These are phyloP conservation scores for Echium plantagineum DNA, from an alignment of 257 asterid species.

Conservation along the genomic window DNA sequence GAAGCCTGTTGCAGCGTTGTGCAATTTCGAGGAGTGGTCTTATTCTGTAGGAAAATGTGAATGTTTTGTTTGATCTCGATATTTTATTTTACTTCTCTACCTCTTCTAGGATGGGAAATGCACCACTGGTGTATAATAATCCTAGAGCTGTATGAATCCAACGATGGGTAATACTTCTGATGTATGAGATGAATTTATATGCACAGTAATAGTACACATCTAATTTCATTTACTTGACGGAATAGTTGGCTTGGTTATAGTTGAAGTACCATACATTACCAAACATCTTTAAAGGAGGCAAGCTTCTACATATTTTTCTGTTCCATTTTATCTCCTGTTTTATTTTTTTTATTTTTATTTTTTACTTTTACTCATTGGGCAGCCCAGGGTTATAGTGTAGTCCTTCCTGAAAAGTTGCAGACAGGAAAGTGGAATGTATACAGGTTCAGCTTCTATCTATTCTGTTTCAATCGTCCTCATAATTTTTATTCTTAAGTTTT, in stretches of 20 bases:
- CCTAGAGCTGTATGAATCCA: too few relatives aligned
- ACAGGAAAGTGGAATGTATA: conserved; percentile 95
- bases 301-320: background rate
- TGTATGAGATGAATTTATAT: background rate
- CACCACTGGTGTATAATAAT: too few relatives aligned
- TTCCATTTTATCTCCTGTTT: background rate
- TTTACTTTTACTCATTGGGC: conserved; percentile 19
- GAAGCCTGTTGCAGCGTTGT: too few relatives aligned
- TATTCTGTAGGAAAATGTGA: too few relatives aligned
- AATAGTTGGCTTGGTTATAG: background rate
- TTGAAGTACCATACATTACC: too few relatives aligned
- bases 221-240: background rate
- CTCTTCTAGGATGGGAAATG: too few relatives aligned
- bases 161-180: too few relatives aligned
- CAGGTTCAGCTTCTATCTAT: conserved; percentile 41
- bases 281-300: background rate
- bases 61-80: too few relatives aligned
- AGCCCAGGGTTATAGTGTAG: conserved; percentile 74
- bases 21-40: too few relatives aligned
- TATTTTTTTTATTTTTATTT: too few relatives aligned
- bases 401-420: conserved; percentile 87
- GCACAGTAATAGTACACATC: background rate
- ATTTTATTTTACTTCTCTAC: too few relatives aligned
- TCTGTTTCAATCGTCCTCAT: background rate
- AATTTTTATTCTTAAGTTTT: background rate